A percentile compares a stretch with the other conserved stretches of the same genome.
phyloP scores from a whole-genome alignment of 805 yeast genomes.

The Myxozyma mucilagina region DNA sequence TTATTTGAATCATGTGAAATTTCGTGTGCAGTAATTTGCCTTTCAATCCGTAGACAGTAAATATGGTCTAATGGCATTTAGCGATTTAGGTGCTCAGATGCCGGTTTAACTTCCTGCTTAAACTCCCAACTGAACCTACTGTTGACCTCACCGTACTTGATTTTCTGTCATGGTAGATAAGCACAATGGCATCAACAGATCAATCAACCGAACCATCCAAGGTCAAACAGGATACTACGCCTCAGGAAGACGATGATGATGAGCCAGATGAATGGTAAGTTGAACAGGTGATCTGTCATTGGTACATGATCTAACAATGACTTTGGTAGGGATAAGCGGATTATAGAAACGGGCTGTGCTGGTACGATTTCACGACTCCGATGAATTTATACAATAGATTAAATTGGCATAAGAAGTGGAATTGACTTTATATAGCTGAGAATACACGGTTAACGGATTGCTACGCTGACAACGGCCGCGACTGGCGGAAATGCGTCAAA shows the following conservation, averaged over 20 bases:
- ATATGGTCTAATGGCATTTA: no score
- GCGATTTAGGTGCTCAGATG: no score
- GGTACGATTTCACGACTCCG: slow-evolving; percentile 38
- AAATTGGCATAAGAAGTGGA: background rate
- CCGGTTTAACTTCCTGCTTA: no score
- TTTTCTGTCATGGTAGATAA: background rate
- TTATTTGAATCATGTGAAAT: no score
- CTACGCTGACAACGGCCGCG: slow-evolving; percentile 70
- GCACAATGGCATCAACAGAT: slow-evolving; percentile 3
- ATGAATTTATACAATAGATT: no score
- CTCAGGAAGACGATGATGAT: slow-evolving; percentile 47
- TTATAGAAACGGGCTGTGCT: slow-evolving; percentile 72
- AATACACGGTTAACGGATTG: slow-evolving; percentile 70
- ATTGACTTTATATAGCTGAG: slow-evolving; percentile 47
- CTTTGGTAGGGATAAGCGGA: slow-evolving; percentile 61
- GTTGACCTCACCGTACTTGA: background rate
- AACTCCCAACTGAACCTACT: background rate
- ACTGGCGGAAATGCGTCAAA: slow-evolving; percentile 71
- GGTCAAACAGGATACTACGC: background rate
- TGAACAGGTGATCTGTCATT: background rate
- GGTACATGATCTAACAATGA: background rate
- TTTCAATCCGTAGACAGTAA: no score
- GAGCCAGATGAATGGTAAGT: slow-evolving; percentile 68
- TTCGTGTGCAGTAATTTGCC: no score
- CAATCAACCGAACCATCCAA: background rate